These are phyloP conservation scores for Cucumis cinereus DNA, from an alignment of 306 rosid genomes.

Conservation along the genomic window DNA sequence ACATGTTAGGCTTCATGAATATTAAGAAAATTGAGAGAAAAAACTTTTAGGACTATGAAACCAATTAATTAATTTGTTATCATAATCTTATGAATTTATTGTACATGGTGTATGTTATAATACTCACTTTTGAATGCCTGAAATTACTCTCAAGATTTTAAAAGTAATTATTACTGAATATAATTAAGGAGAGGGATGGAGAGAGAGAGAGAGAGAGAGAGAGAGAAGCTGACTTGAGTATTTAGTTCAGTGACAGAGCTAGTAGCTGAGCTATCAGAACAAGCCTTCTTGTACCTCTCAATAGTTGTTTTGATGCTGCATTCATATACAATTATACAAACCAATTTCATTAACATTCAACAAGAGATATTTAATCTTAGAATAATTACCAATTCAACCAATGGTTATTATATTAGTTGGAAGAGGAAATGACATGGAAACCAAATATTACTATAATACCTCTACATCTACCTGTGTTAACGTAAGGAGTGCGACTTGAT, in stretches of 20 bases:
- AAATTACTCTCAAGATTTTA: neutral
- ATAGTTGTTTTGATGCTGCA: conserved; percentile 69
- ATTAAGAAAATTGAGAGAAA: neutral
- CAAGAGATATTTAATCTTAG: no score
- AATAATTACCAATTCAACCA: no score
- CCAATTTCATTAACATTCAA: neutral
- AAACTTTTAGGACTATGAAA: neutral
- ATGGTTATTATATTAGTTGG: no score
- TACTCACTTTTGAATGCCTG: neutral
- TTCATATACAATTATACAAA: neutral
- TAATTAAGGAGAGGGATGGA: no score
- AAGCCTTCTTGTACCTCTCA: conserved; percentile 82
- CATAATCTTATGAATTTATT: neutral
- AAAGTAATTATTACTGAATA: neutral
- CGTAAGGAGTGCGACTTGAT: no score
- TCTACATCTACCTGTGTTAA: no score
- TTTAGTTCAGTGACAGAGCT: conserved; percentile 62
- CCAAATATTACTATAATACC: no score
- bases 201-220: neutral
- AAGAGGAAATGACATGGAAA: no score
- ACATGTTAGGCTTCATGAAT: neutral
- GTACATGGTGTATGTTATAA: neutral
- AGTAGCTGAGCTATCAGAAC: conserved; percentile 53
- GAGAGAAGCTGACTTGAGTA: conserved; percentile 53
- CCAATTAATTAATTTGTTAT: neutral